Conservation (phyloP, 2,329 filamentous ascomycete species). For the Podosphaera fusca region DNA sequence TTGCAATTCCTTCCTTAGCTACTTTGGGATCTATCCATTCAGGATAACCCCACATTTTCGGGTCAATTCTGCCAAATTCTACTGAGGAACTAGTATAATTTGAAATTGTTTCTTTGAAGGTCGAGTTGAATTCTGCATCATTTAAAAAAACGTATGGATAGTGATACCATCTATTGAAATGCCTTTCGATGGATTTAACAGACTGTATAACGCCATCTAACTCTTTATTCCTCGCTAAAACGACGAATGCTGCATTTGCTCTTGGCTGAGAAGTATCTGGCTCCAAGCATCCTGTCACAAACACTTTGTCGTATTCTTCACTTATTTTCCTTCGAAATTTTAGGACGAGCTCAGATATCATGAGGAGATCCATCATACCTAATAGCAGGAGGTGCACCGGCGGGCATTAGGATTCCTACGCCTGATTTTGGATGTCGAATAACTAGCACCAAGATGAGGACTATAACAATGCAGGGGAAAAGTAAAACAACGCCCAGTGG, state of each 20-base stretch:
- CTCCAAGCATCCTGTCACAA: constrained; percentile 71
- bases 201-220: constrained; percentile 89
- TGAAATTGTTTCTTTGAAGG: constrained; percentile 66
- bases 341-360: neutral
- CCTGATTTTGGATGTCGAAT: constrained; percentile 67
- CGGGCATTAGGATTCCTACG: constrained; percentile 65
- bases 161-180: constrained; percentile 98
- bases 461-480: constrained; percentile 76
- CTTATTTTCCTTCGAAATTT: constrained; percentile 55
- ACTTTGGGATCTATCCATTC: constrained; percentile 91
- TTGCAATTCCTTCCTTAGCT: constrained; percentile 83
- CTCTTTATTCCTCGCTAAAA: constrained; percentile 89
- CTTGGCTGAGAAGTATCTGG: constrained; percentile 56
- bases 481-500: constrained; percentile 79
- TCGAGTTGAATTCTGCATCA: constrained; percentile 87
- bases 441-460: constrained; percentile 76
- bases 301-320: constrained; percentile 92
- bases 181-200: constrained; percentile 89
- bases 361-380: constrained; percentile 30
- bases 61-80: constrained; percentile 84
- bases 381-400: constrained; percentile 70
- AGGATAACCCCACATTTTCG: constrained; percentile 85
- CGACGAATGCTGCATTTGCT: constrained; percentile 88
- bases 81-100: constrained; percentile 77
- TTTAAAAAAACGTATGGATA: constrained; percentile 98